phyloP scores from a whole-genome alignment of 495 filamentous ascomycete species.

The Daldinia grandis region DNA sequence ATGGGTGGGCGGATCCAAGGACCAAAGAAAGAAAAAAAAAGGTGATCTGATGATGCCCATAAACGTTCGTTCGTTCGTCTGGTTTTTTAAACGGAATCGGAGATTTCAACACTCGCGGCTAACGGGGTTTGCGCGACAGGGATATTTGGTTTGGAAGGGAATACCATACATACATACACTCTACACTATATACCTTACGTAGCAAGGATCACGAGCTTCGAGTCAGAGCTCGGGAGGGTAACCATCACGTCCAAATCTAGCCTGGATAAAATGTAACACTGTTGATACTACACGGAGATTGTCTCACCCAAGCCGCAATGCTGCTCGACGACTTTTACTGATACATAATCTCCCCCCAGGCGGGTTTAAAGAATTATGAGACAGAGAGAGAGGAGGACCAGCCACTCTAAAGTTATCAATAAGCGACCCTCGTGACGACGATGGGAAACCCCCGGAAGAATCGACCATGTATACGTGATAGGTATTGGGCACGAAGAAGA shows the following conservation, averaged over 20 bases:
- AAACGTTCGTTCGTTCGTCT: constrained; percentile 23
- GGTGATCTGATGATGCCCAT: constrained; percentile 38
- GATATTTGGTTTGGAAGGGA: constrained; percentile 19
- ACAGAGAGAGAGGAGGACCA: constrained; percentile 12
- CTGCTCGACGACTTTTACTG: constrained; percentile 20
- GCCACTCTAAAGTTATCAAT: constrained; percentile 2
- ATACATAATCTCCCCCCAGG: constrained; percentile 12
- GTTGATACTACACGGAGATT: constrained; percentile 35
- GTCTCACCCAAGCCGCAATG: constrained; percentile 32
- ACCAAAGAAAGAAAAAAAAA: not conserved
- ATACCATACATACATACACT: not conserved
- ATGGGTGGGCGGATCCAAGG: constrained; percentile 18
- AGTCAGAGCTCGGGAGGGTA: constrained; percentile 28
- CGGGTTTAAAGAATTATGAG: constrained; percentile 7
- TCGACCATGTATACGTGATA: not conserved
- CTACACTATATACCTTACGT: too few species aligned
- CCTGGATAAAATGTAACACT: constrained; percentile 35
- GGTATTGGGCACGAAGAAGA: not conserved
- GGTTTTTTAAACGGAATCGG: constrained; percentile 24
- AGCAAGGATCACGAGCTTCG: constrained; percentile 40
- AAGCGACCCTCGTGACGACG: constrained; percentile 26
- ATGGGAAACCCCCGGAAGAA: not conserved
- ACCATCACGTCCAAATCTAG: constrained; percentile 32
- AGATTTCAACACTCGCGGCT: constrained; percentile 45
- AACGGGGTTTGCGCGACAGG: constrained; percentile 36